Evolutionary conservation across 2,329 filamentous ascomycete genomes (phyloP).

Genomic region (Mycosphaerelloides madeirae): DNA sequence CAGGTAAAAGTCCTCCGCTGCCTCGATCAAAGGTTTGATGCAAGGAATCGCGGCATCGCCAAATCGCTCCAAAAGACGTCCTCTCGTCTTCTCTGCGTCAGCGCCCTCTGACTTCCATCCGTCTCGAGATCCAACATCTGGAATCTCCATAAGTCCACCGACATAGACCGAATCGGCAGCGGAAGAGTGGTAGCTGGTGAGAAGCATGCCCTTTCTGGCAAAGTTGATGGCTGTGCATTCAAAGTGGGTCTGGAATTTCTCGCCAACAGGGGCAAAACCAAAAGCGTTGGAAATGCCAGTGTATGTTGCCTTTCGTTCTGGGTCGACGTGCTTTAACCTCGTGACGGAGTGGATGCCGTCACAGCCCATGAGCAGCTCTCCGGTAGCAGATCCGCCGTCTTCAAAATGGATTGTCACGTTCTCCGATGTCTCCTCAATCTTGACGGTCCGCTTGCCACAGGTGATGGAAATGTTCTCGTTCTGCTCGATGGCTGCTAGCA

Average conservation of each 20-base stretch:
- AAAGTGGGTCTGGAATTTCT: slow-evolving; percentile 37
- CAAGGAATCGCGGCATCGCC: slow-evolving; percentile 37
- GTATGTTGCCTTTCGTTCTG: slow-evolving; percentile 39
- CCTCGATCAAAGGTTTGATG: slow-evolving; percentile 37
- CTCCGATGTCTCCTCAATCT: slow-evolving; percentile 36
- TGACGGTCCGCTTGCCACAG: slow-evolving; percentile 40
- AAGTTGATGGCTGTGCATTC: slow-evolving; percentile 44
- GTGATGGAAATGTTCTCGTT: slow-evolving; percentile 39
- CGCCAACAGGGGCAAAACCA: slow-evolving; percentile 39
- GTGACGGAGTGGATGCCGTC: slow-evolving; percentile 39
- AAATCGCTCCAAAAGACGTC: slow-evolving; percentile 40
- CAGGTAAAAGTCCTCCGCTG: slow-evolving; percentile 40
- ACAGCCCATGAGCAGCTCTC: slow-evolving; percentile 34
- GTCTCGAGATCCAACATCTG: slow-evolving; percentile 40
- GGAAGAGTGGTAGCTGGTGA: slow-evolving; percentile 39
- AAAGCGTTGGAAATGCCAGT: slow-evolving; percentile 45
- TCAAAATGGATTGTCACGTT: slow-evolving; percentile 35
- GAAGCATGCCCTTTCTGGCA: slow-evolving; percentile 41
- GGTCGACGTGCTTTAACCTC: slow-evolving; percentile 43
- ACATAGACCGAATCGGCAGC: slow-evolving; percentile 39
- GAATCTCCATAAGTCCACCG: slow-evolving; percentile 42
- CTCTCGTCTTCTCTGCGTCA: slow-evolving; percentile 40
- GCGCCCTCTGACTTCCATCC: slow-evolving; percentile 43
- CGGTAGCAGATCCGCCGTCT: slow-evolving; percentile 31
- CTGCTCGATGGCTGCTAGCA: slow-evolving; percentile 38